Evolutionary conservation across 2,329 filamentous ascomycete genomes (phyloP).

Genomic region (Stemphylium lycopersici): DNA sequence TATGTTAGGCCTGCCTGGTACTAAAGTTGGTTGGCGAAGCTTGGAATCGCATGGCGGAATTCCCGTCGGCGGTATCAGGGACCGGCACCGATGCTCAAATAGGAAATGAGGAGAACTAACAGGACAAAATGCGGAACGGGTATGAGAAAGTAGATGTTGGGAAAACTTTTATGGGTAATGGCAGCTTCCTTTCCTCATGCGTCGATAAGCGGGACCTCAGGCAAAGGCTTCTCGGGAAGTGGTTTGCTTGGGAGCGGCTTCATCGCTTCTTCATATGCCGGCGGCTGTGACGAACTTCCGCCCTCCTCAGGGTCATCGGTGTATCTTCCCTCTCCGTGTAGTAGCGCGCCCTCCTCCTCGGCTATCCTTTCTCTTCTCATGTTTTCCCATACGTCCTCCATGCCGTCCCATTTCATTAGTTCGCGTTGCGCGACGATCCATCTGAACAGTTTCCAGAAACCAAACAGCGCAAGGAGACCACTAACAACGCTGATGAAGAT

Average conservation of each 20-base stretch:
- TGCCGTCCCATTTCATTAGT: constrained; percentile 43
- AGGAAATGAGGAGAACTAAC: neutral
- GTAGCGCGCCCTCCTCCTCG: constrained; percentile 34
- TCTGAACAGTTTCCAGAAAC: constrained; percentile 26
- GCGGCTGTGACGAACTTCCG: constrained; percentile 9
- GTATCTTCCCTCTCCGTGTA: constrained; percentile 26
- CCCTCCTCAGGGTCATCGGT: constrained; percentile 33
- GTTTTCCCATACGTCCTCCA: constrained; percentile 42
- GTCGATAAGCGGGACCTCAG: constrained; percentile 43
- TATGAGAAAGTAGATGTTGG: neutral
- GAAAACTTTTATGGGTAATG: neutral
- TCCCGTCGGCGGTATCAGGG: too few species aligned
- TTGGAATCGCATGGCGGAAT: too few species aligned
- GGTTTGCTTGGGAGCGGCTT: constrained; percentile 41
- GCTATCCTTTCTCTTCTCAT: constrained; percentile 26
- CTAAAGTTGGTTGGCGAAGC: too few species aligned
- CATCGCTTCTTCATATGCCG: constrained; percentile 12
- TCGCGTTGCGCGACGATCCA: constrained; percentile 33
- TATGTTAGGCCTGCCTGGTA: too few species aligned
- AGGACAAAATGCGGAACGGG: neutral
- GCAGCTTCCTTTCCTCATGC: constrained; percentile 17
- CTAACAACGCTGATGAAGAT: constrained; percentile 25
- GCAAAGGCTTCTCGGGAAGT: constrained; percentile 44
- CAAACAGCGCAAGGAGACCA: constrained; percentile 24
- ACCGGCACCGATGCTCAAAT: neutral